Percentiles rank a stretch among this genome's conserved stretches.
phyloP scores from a whole-genome alignment of 179 eudicot species.

The Sideroxylon spinosum region DNA sequence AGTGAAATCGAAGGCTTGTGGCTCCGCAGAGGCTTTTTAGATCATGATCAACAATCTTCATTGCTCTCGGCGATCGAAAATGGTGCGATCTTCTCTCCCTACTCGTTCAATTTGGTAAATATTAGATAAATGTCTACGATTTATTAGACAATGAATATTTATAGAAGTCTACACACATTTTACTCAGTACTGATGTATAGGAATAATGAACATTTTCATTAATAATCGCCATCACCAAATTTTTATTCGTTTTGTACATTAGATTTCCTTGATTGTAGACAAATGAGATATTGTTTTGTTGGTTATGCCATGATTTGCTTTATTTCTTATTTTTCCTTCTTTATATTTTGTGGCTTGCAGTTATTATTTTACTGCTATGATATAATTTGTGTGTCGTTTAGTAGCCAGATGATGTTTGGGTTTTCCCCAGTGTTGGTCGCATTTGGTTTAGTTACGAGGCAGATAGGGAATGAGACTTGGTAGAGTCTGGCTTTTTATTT shows the following conservation, averaged over 20 bases:
- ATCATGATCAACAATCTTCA: slow-evolving; percentile 45
- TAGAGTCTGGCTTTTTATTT: too few relatives aligned
- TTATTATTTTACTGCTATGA: not conserved
- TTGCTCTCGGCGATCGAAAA: slow-evolving; percentile 48
- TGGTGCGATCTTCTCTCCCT: slow-evolving; percentile 26
- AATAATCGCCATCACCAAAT: not conserved
- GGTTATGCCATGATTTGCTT: not conserved
- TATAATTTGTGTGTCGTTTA: not conserved
- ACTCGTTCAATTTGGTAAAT: not conserved
- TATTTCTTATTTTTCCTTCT: too few relatives aligned
- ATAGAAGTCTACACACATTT: too few relatives aligned
- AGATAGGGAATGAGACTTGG: not conserved
- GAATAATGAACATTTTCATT: too few relatives aligned
- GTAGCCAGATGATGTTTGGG: slow-evolving; percentile 7
- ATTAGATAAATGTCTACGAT: too few relatives aligned
- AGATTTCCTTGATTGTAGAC: not conserved
- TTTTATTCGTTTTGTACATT: too few relatives aligned
- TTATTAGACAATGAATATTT: too few relatives aligned
- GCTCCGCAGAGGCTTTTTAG: slow-evolving; percentile 59
- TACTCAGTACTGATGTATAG: not conserved
- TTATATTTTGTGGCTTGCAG: not conserved
- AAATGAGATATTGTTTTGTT: not conserved
- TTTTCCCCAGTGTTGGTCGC: not conserved
- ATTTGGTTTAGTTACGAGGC: slow-evolving; percentile 8
- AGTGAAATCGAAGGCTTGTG: slow-evolving; percentile 53